Percentiles rank a stretch among this genome's conserved stretches.
Conservation (phyloP, 768 basidiomycete species). For the Suillus placidus region DNA sequence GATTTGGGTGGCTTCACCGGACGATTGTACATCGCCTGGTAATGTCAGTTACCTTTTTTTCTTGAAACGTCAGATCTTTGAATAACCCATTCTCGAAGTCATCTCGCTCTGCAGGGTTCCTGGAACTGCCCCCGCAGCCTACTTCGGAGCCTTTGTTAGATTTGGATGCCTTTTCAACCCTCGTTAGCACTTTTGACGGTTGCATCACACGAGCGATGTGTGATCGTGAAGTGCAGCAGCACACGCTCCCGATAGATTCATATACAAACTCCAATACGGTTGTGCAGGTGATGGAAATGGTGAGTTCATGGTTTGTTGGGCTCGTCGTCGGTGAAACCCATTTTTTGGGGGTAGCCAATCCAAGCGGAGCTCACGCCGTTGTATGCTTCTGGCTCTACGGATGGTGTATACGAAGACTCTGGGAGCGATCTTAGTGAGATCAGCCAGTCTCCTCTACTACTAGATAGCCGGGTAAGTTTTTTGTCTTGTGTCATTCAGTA, state of each 20-base stretch:
- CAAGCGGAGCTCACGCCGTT: background rate
- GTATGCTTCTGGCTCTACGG: background rate
- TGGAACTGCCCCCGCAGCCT: background rate
- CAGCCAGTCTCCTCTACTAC: background rate
- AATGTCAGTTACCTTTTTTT: background rate
- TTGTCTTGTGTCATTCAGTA: background rate
- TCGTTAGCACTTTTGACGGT: background rate
- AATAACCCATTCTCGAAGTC: background rate
- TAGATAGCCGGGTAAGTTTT: background rate
- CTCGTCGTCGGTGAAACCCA: background rate
- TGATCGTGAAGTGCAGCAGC: background rate
- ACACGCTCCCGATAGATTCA: no score
- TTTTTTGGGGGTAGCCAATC: background rate
- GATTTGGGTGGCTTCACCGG: background rate
- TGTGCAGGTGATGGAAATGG: background rate
- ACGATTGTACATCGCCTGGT: background rate
- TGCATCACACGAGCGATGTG: no score
- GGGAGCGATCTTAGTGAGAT: background rate
- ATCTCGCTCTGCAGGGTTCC: background rate
- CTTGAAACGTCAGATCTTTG: background rate
- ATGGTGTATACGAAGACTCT: background rate
- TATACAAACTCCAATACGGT: background rate
- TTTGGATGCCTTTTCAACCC: background rate
- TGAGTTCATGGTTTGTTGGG: background rate
- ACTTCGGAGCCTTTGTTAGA: background rate